Evolutionary conservation across 129 eudicot genomes (phyloP), one percentile per base, ranked within the genome.

Genomic region (Flaveria brownii): DNA sequence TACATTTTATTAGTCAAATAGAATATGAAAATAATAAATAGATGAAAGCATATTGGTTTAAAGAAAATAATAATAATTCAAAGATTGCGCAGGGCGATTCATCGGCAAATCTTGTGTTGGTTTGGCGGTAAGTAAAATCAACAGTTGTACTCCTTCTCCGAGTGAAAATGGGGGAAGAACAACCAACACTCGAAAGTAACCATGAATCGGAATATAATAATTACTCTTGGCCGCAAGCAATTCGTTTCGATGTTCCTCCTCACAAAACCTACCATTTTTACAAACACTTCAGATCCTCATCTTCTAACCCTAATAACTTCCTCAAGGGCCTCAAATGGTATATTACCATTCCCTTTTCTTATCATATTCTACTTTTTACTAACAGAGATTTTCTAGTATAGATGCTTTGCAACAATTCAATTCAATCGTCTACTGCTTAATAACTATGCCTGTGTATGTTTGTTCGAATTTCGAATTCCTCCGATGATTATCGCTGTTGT

Each of bases 301-400:
- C 89, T 30, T 30, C 36, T 39, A 86, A 91, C 90, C 90, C 95
- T 81, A 88, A 86, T 86, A 91, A 91, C 81, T 91, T 91, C 52
- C 87, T 88, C 81, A 88, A 88, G 56, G 91, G 87, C 73, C 80
- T 89, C 75, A 91, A 87, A 84, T 94, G 98, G 98, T 91, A 72
- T 9, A 6, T 33, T 11, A 20, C 2, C 22, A 0, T 54, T 42
- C 57, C 2, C 30, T 10, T 65, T 25, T 43, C 1, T 43, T 2
- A 43, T 6, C 9, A 6, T 43, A 43, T 43, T 43, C 10, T 1
- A 43, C 12, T 6, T 43, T 43, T 43, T 30, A 30, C 36, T 30
- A 30, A 30, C 4, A 30, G 36, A 30, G 36, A 30, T 4, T 30
- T 30, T 30, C 36, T 30, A 30, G 36, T 3, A 36, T 36, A 5